Conservation (phyloP, 352 stramenopile genomes). For the Thalassiosira gravida region DNA sequence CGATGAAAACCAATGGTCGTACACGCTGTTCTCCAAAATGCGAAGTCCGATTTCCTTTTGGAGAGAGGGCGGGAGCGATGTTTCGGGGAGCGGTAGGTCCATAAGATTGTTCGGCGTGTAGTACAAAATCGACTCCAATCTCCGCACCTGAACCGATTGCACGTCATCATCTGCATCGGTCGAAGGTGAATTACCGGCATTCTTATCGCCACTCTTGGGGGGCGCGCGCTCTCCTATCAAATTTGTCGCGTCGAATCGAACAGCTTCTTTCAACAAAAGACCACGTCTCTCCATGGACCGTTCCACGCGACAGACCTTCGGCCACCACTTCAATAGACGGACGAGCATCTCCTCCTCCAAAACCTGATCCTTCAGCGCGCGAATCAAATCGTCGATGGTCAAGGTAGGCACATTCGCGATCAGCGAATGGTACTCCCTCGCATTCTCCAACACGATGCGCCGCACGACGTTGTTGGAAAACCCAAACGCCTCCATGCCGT, state of each 20-base stretch:
- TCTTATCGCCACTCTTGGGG: not conserved
- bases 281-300: slow-evolving; percentile 36
- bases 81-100: slow-evolving; percentile 73
- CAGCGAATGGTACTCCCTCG: slow-evolving; percentile 70
- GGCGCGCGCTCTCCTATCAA: not conserved
- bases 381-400: slow-evolving; percentile 64
- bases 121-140: slow-evolving; percentile 56
- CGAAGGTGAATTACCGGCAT: not conserved
- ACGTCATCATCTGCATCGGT: slow-evolving; percentile 16
- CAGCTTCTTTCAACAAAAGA: slow-evolving; percentile 48
- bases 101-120: slow-evolving; percentile 41
- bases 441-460: slow-evolving; percentile 69
- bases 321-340: slow-evolving; percentile 75
- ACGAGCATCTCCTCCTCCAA: slow-evolving; percentile 65
- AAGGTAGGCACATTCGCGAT: slow-evolving; percentile 60
- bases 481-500: slow-evolving; percentile 75
- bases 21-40: slow-evolving; percentile 53
- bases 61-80: slow-evolving; percentile 53
- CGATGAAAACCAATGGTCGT: slow-evolving; percentile 63
- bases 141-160: slow-evolving; percentile 28
- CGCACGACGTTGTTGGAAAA: slow-evolving; percentile 53
- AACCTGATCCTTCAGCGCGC: slow-evolving; percentile 42
- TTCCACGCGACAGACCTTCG: slow-evolving; percentile 58
- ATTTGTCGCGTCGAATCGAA: slow-evolving; percentile 51
- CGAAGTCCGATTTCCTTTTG: slow-evolving; percentile 58